phyloP scores from a whole-genome alignment of 2,329 filamentous ascomycete genomes.

The Pestalotiopsis sp. region DNA sequence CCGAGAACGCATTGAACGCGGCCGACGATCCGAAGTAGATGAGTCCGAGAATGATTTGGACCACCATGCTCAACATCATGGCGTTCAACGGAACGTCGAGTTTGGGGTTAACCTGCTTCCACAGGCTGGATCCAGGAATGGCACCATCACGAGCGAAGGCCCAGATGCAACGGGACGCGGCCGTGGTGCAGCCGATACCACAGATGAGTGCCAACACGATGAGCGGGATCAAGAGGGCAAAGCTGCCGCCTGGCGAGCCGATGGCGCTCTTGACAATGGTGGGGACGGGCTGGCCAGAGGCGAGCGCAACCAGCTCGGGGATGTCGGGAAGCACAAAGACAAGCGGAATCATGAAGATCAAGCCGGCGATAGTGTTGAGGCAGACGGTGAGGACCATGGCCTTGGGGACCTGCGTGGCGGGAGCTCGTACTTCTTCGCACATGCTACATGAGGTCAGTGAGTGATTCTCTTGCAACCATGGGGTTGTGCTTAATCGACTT shows the following conservation, averaged over 20 bases:
- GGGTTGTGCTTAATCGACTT: neutral
- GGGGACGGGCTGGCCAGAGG: constrained; percentile 63
- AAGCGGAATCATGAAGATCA: constrained; percentile 68
- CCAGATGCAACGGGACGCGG: constrained; percentile 67
- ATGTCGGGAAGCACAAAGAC: constrained; percentile 70
- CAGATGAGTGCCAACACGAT: constrained; percentile 67
- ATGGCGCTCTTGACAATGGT: constrained; percentile 63
- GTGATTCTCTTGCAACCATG: neutral
- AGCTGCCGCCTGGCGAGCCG: constrained; percentile 59
- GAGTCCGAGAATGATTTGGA: constrained; percentile 63
- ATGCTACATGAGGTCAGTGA: constrained; percentile 45
- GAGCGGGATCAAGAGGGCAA: constrained; percentile 63
- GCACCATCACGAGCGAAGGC: constrained; percentile 71
- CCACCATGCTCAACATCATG: constrained; percentile 69
- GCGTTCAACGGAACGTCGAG: constrained; percentile 68
- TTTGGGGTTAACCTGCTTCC: constrained; percentile 61
- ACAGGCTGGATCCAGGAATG: constrained; percentile 62
- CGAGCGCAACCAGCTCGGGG: constrained; percentile 49
- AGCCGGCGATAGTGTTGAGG: constrained; percentile 65
- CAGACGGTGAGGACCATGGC: constrained; percentile 69
- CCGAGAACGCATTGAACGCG: constrained; percentile 73
- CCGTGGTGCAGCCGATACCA: constrained; percentile 69
- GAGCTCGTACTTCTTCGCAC: constrained; percentile 71
- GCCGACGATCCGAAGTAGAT: constrained; percentile 70
- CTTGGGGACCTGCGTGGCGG: constrained; percentile 68